These are phyloP conservation scores for Mycena maculata DNA, from an alignment of 768 basidiomycete species.

Conservation along the genomic window DNA sequence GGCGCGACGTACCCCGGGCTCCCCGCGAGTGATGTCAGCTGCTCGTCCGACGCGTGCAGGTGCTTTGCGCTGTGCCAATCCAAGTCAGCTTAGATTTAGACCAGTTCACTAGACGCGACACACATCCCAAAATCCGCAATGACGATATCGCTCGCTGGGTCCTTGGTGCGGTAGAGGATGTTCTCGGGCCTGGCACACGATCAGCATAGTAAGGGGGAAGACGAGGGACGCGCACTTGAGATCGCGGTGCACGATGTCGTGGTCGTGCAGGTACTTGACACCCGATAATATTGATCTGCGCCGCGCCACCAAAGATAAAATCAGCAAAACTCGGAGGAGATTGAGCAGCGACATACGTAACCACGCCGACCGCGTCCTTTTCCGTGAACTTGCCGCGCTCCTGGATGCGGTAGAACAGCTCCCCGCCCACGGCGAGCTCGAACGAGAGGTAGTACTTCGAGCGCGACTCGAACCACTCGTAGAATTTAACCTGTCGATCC, in stretches of 20 bases:
- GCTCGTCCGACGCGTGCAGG: constrained; percentile 75
- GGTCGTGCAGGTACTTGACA: constrained; percentile 88
- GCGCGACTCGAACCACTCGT: constrained; percentile 95
- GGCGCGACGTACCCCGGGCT: constrained; percentile 94
- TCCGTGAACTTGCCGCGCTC: constrained; percentile 94
- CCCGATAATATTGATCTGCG: constrained; percentile 84
- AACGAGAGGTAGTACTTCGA: constrained; percentile 96
- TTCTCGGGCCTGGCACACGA: constrained; percentile 83
- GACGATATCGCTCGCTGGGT: constrained; percentile 84
- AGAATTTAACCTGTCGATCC: constrained; percentile 99
- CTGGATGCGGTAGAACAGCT: constrained; percentile 91
- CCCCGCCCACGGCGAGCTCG: constrained; percentile 93
- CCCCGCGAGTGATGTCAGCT: constrained; percentile 78
- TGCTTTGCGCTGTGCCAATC: constrained; percentile 83
- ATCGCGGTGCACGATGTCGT: constrained; percentile 96
- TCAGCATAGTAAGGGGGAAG: background rate
- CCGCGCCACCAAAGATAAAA: no score
- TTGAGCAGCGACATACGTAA: constrained; percentile 61
- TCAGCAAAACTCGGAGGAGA: background rate
- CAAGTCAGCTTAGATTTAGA: no score
- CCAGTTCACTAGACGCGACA: no score
- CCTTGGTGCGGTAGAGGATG: constrained; percentile 88
- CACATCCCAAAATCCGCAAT: constrained; percentile 98
- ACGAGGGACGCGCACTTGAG: constrained; percentile 71
- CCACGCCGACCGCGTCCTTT: constrained; percentile 83